Evolutionary conservation across 768 basidiomycete species (phyloP).

Genomic region (Lactarius tabidus): DNA sequence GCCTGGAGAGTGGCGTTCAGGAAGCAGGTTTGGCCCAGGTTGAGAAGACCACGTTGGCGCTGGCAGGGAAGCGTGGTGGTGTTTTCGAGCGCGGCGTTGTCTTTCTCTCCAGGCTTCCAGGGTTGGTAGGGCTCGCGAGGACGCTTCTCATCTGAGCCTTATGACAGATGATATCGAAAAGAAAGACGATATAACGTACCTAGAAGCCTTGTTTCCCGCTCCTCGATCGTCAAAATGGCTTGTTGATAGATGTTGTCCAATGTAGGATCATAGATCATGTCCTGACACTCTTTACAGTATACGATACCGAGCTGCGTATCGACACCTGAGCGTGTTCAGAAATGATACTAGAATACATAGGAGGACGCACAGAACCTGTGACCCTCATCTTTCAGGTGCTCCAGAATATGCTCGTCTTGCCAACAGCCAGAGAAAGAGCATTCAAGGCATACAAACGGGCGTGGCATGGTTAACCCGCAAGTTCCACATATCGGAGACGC

Average conservation of each 20-base stretch:
- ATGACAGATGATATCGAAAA: conserved; percentile 28
- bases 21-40: conserved; percentile 92
- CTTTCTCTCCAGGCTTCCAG: conserved; percentile 46
- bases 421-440: conserved; percentile 72
- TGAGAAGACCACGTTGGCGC: conserved; percentile 79
- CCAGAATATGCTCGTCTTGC: conserved; percentile 50
- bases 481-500: conserved; percentile 60
- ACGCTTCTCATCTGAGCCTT: conserved; percentile 32
- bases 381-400: conserved; percentile 52
- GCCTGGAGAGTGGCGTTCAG: conserved; percentile 88
- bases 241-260: conserved; percentile 46
- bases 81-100: conserved; percentile 45
- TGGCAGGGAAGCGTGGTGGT: conserved; percentile 63
- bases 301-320: conserved; percentile 72
- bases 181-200: conserved; percentile 35
- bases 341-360: neutral
- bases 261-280: conserved; percentile 61
- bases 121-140: conserved; percentile 45
- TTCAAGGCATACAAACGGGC: conserved; percentile 71
- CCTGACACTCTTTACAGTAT: conserved; percentile 69
- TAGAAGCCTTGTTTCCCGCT: conserved; percentile 57
- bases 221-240: conserved; percentile 51
- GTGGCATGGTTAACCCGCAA: conserved; percentile 51
- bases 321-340: conserved; percentile 45
- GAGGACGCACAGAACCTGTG: conserved; percentile 63